A percentile compares a stretch with the other conserved stretches of the same genome.
These are phyloP conservation scores for Cryptosporidium ubiquitum DNA, from an alignment of 169 alveolate species.

Conservation along the genomic window DNA sequence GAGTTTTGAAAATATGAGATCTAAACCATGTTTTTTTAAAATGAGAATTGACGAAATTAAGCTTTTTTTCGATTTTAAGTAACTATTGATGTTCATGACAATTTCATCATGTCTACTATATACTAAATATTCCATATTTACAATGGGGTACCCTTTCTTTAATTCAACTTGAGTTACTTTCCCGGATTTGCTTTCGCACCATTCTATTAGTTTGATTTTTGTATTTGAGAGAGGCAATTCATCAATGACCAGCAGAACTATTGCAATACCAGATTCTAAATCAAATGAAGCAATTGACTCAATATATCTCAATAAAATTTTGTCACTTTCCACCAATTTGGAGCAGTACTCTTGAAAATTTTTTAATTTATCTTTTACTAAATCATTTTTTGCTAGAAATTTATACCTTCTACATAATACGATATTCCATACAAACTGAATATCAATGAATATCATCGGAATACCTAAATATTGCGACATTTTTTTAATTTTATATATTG, in stretches of 20 bases:
- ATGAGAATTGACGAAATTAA: slow-evolving; percentile 20
- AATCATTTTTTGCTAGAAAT: not conserved
- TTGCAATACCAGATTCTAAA: slow-evolving; percentile 52
- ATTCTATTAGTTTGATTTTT: slow-evolving; percentile 36
- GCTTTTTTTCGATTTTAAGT: slow-evolving; percentile 30
- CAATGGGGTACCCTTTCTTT: slow-evolving; percentile 30
- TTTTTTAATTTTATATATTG: slow-evolving; percentile 40
- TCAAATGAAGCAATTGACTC: slow-evolving; percentile 69
- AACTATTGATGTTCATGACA: not conserved
- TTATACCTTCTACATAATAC: slow-evolving; percentile 42
- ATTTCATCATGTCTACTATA: not conserved
- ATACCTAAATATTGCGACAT: slow-evolving; percentile 25
- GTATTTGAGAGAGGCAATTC: slow-evolving; percentile 47
- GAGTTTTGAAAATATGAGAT: slow-evolving; percentile 1
- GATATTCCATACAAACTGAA: slow-evolving; percentile 69
- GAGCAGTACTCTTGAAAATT: not conserved
- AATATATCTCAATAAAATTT: slow-evolving; percentile 46
- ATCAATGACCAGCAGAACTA: slow-evolving; percentile 35
- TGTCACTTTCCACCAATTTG: slow-evolving; percentile 30
- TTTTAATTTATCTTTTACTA: not conserved
- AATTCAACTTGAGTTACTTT: not conserved
- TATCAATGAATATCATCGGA: slow-evolving; percentile 6
- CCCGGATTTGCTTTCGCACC: slow-evolving; percentile 42
- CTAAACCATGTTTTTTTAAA: slow-evolving; percentile 19
- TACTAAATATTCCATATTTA: not conserved